A percentile compares a stretch with the other conserved stretches of the same genome.
Conservation (phyloP, 306 rosid genomes). For the Gynostemma pentaphyllum region DNA sequence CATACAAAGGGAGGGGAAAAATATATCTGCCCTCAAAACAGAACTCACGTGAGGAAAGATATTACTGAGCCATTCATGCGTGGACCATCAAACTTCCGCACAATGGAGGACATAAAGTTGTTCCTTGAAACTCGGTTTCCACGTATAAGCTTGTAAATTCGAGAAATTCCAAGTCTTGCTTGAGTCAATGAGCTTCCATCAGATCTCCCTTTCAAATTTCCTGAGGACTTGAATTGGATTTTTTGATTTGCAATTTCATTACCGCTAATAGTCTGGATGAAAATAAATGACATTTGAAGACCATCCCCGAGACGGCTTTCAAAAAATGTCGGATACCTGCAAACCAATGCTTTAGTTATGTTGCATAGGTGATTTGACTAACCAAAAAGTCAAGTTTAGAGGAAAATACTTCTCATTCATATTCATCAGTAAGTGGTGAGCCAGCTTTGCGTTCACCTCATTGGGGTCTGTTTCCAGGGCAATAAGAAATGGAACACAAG, state of each 20-base stretch:
- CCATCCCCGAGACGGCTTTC: conserved; percentile 99
- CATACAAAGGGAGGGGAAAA: background rate
- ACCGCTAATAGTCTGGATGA: conserved; percentile 52
- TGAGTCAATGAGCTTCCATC: conserved; percentile 61
- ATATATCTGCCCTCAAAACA: conserved; percentile 1
- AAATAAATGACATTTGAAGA: conserved; percentile 86
- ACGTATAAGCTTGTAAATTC: conserved; percentile 97
- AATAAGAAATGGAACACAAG: conserved; percentile 90
- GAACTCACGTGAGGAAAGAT: conserved; percentile 74
- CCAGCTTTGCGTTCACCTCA: conserved; percentile 72
- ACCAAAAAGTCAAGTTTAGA: conserved; percentile 1
- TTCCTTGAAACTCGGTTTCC: conserved; percentile 81
- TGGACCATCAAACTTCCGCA: conserved; percentile 79
- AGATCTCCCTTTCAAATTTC: conserved; percentile 49
- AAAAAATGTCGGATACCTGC: conserved; percentile 96
- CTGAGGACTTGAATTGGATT: conserved; percentile 33
- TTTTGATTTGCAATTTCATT: conserved; percentile 39
- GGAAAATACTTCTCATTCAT: conserved; percentile 86
- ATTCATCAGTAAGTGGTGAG: conserved; percentile 91
- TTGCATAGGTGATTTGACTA: conserved; percentile 3
- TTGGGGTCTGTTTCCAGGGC: conserved; percentile 96
- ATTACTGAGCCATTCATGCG: conserved; percentile 54
- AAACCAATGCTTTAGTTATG: conserved; percentile 28
- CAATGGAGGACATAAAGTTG: conserved; percentile 88
- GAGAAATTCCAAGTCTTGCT: conserved; percentile 90